Conservation (phyloP, 2,329 filamentous ascomycete genomes). For the Esteya vermicola region DNA sequence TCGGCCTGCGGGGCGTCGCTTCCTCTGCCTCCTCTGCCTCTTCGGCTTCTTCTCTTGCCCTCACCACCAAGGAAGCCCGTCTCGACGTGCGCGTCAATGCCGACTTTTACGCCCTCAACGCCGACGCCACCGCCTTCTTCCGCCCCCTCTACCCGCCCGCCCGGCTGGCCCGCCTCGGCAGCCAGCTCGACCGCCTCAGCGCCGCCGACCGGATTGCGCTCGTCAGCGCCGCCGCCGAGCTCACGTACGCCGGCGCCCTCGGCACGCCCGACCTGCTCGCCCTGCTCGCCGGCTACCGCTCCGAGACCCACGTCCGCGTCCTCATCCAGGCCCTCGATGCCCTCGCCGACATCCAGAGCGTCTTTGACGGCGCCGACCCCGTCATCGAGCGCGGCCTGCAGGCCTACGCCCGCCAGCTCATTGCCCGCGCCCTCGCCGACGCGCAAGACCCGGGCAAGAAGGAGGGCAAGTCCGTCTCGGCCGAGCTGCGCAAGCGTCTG, state of each 20-base stretch:
- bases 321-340: conserved; percentile 77
- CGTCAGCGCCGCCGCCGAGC: conserved; percentile 75
- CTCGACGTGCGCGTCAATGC: conserved; percentile 58
- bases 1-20: conserved; percentile 58
- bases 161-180: conserved; percentile 66
- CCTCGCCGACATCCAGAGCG: conserved; percentile 62
- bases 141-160: conserved; percentile 85
- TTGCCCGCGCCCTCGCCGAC: conserved; percentile 52
- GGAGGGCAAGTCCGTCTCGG: conserved; percentile 53
- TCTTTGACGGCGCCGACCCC: conserved; percentile 69
- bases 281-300: conserved; percentile 70
- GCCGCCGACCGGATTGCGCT: conserved; percentile 87
- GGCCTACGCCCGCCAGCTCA: conserved; percentile 65
- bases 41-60: too few species aligned
- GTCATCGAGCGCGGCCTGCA: conserved; percentile 58
- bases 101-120: conserved; percentile 88
- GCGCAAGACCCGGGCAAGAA: conserved; percentile 56
- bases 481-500: conserved; percentile 70
- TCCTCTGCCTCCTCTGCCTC: too few species aligned
- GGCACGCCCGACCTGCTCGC: conserved; percentile 70
- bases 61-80: conserved; percentile 67
- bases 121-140: conserved; percentile 76
- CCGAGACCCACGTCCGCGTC: conserved; percentile 74
- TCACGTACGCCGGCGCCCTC: conserved; percentile 76
- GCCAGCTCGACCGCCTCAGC: conserved; percentile 60